Evolutionary conservation across 2,329 filamentous ascomycete genomes (phyloP).

Genomic region (Colletotrichum euphorbiae): DNA sequence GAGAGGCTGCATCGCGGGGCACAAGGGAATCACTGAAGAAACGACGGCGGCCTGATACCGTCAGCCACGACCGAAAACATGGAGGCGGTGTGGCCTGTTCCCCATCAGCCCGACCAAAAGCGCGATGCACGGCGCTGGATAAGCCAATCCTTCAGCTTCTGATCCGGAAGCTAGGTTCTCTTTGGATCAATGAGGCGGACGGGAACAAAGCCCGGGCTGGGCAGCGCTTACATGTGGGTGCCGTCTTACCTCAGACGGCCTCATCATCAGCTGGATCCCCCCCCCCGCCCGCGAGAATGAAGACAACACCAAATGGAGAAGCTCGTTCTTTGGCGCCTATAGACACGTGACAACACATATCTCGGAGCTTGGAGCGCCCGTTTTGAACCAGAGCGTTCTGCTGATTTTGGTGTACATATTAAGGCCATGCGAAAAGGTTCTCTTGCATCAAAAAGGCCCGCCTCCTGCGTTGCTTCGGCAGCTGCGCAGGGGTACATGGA

Average conservation of each 20-base stretch:
- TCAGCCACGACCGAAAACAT: not conserved
- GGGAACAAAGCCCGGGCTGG: not conserved
- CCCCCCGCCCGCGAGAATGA: not conserved
- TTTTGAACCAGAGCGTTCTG: not conserved
- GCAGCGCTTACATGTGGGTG: conserved; percentile 33
- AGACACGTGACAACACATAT: conserved; percentile 26
- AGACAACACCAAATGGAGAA: not conserved
- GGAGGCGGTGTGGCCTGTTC: not conserved
- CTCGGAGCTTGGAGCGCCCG: not conserved
- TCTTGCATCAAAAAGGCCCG: conserved; percentile 13
- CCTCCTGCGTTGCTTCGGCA: not conserved
- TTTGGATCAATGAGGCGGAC: not conserved
- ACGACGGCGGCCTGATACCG: not conserved
- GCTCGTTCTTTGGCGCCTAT: not conserved
- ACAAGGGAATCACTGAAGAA: not conserved
- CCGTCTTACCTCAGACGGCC: conserved; percentile 35
- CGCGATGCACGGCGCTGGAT: not conserved
- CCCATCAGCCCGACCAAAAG: not conserved
- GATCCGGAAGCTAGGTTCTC: not conserved
- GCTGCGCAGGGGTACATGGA: not conserved
- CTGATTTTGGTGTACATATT: not conserved
- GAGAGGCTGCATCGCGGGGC: not conserved
- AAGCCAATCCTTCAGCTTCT: not conserved
- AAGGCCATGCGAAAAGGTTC: not conserved
- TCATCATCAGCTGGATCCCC: conserved; percentile 3